Evolutionary conservation across 2,329 filamentous ascomycete genomes (phyloP).

Genomic region (Blumeria hordei): DNA sequence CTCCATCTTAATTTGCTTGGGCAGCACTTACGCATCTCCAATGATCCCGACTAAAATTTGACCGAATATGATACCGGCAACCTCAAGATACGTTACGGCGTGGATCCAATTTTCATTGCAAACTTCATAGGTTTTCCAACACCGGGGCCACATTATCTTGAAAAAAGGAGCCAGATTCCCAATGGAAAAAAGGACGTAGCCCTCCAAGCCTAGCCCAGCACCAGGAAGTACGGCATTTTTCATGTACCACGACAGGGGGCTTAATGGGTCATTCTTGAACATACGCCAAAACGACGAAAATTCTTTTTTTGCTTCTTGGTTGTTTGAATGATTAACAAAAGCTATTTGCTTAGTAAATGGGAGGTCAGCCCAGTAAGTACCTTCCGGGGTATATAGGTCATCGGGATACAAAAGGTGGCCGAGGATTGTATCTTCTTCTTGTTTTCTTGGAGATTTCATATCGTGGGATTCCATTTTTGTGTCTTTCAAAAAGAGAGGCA

Average conservation of each 20-base stretch:
- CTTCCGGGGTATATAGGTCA: slow-evolving; percentile 62
- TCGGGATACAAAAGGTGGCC: slow-evolving; percentile 50
- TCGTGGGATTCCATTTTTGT: no score
- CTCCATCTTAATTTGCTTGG: neutral
- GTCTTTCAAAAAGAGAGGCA: no score
- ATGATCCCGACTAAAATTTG: slow-evolving; percentile 70
- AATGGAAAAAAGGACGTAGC: slow-evolving; percentile 54
- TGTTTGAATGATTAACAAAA: slow-evolving; percentile 57
- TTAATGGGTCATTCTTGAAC: slow-evolving; percentile 69
- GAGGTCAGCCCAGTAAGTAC: slow-evolving; percentile 84
- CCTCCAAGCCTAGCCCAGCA: slow-evolving; percentile 77
- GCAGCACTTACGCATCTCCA: slow-evolving; percentile 34
- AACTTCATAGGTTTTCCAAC: slow-evolving; percentile 42
- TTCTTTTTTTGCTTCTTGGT: slow-evolving; percentile 44
- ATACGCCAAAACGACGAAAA: slow-evolving; percentile 43
- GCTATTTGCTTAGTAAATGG: slow-evolving; percentile 40
- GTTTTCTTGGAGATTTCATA: neutral
- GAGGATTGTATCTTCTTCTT: neutral
- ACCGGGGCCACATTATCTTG: slow-evolving; percentile 45
- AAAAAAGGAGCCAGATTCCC: slow-evolving; percentile 78
- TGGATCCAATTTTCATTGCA: slow-evolving; percentile 65
- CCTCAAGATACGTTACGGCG: slow-evolving; percentile 75
- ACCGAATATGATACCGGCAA: slow-evolving; percentile 83
- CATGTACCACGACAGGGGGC: slow-evolving; percentile 67
- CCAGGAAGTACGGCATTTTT: slow-evolving; percentile 79